Evolutionary conservation across 768 basidiomycete species (phyloP).

Genomic region (Exsudoporus frostii): DNA sequence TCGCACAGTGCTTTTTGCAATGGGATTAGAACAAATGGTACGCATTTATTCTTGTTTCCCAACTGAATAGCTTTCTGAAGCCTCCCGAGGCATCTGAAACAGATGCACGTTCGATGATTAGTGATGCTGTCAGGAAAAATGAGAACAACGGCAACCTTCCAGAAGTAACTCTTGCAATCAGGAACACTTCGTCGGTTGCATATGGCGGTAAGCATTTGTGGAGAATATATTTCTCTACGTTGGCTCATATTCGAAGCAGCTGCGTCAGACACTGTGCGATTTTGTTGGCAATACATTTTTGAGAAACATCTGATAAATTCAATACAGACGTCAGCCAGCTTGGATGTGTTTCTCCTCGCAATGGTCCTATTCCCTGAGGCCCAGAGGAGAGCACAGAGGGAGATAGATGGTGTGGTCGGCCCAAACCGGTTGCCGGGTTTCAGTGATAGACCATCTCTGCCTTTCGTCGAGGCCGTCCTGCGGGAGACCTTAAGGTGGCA

Average conservation of each 20-base stretch:
- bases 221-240: neutral
- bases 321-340: conserved; percentile 19
- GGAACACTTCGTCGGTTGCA: conserved; percentile 21
- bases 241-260: conserved; percentile 14
- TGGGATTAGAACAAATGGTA: conserved; percentile 25
- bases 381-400: conserved; percentile 22
- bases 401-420: conserved; percentile 24
- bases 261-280: conserved; percentile 27
- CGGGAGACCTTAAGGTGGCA: conserved; percentile 24
- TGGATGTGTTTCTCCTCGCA: conserved; percentile 26
- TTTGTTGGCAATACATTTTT: neutral
- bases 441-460: conserved; percentile 21
- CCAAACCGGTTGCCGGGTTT: conserved; percentile 20
- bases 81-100: conserved; percentile 14
- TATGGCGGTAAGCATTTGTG: conserved; percentile 18
- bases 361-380: conserved; percentile 28
- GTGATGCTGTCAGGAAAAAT: conserved; percentile 18
- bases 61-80: neutral
- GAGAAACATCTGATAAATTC: neutral
- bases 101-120: conserved; percentile 21
- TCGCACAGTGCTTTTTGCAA: conserved; percentile 18
- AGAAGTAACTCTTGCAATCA: conserved; percentile 20
- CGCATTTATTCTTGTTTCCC: neutral
- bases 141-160: conserved; percentile 15
- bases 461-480: conserved; percentile 24